phyloP scores from a whole-genome alignment of 495 filamentous ascomycete species.

The Ramalina intermedia region DNA sequence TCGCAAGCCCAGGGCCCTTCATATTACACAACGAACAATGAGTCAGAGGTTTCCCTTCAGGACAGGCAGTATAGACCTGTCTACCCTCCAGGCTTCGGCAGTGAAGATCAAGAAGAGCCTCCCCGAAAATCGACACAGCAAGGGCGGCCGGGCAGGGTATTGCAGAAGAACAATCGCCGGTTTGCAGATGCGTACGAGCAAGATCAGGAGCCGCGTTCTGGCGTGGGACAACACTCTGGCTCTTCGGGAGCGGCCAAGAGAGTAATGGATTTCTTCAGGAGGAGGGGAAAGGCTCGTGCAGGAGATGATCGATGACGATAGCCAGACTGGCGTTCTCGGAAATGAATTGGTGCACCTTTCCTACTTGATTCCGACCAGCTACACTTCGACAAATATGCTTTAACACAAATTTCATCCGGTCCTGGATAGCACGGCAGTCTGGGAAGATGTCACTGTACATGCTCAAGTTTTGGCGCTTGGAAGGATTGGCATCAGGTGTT shows the following conservation, averaged over 20 bases:
- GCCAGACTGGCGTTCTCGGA: constrained; percentile 6
- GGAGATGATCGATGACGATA: constrained; percentile 34
- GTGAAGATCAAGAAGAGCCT: constrained; percentile 21
- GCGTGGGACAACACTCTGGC: constrained; percentile 48
- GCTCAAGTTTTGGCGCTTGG: not conserved
- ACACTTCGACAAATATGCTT: not conserved
- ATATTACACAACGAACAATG: constrained; percentile 13
- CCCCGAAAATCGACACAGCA: constrained; percentile 30
- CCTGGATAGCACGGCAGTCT: not conserved
- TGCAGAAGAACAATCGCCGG: constrained; percentile 72
- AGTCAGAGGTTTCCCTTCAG: constrained; percentile 15
- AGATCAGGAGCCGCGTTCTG: constrained; percentile 31
- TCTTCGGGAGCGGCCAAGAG: constrained; percentile 73
- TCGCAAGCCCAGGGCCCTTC: constrained; percentile 7
- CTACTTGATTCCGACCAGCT: not conserved
- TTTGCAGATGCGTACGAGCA: constrained; percentile 86
- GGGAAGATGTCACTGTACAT: not conserved
- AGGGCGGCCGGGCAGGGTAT: constrained; percentile 34
- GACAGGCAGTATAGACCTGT: constrained; percentile 21
- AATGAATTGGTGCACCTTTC: constrained; percentile 4
- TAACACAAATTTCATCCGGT: not conserved
- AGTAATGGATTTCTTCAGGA: constrained; percentile 96
- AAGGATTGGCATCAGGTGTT: not conserved
- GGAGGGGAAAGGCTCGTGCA: constrained; percentile 62
- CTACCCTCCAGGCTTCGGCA: constrained; percentile 27